Base-by-base conservation (phyloP, 768 basidiomycete genomes). In the Guyanaporus albipodus region DNA sequence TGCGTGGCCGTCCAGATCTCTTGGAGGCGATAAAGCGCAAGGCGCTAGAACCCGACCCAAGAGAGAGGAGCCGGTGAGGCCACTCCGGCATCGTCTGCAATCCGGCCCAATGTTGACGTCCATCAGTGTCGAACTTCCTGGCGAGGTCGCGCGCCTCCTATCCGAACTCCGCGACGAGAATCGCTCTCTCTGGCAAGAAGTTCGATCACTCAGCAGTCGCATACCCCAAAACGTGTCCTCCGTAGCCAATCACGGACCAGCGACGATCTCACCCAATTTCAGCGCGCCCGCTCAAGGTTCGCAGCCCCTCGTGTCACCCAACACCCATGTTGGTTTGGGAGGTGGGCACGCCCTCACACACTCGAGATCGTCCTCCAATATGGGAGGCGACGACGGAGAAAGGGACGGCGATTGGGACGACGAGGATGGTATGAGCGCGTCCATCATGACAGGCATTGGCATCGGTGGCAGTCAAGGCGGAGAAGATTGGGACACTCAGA, bases 1-100 rank as follows among this genome's bases (percentile, higher is more conserved):
- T 89, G 18, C 84, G 87, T 34, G 89, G 80, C 0, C 79, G 87
- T 9, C 82, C 84, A 21, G 89, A 91, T 62, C 72, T 91, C 34
- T 73, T 91, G 10, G 87, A 91, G 58, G 85, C 85, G 57, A 92
- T 92, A 61, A 90, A 87, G 66, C 80, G 90, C 48, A 91, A 91
- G 68, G 85, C 87, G 0, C 69, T 90, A 14, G 87, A 91, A 56
- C 86, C 86, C 0, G 87, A 89, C 67, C 84, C 84, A 4, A 77
- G 75, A 10, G 65, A 66, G 40, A 58, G 52, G 35, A 58, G 50
- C 8, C 64, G 64, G 64, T 65, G 35, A 50, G 58, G 14, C 14
- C 9, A 34, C 8, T 42, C 35, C 15, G 2, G 15, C 23, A 6
- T 37, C 19, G 21, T 37, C n/a, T 37, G 3, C 12, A 8, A 12